Evolutionary conservation across 495 filamentous ascomycete genomes (phyloP), one percentile per base, ranked within the genome.

Genomic region (Talaromyces thailandensis): DNA sequence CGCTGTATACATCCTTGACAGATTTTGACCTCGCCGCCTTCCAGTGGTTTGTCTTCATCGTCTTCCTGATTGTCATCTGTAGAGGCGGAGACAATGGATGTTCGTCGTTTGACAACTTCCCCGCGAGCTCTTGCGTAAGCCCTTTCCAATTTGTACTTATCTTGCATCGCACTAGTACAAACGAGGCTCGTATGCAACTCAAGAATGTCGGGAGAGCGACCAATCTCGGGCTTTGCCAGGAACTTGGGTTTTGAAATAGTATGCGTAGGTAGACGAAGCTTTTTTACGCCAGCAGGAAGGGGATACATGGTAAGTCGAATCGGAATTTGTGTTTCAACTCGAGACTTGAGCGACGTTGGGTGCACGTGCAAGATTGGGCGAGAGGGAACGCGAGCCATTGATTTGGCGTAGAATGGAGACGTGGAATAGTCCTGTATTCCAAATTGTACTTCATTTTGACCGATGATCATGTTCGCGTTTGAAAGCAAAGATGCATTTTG

Each of bases 271-370:
- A 98, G 79, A 72, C 96, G 92, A 40, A 98, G 70, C 63, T 85
- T 91, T 60, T 84, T 89, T 32, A 92, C 84, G 21, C 89, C 88
- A 3, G 73, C 67, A 1, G 93, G 93, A 55, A 92, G 74, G 11
- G 88, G 84, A 58, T 81, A 84, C 6, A 97, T 75, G 3, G 86
- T 88, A 64, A 97, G 76, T 65, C 83, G 84, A 64, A 96, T 87
- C 2, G 86, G 85, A 62, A 96, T 96, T 69, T 98, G 93, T 0
- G 93, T 98, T 76, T 98, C 93, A 18, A 98, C 93, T 8, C 93
- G 84, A 18, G 93, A 96, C 73, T 97, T 98, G 61, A 82, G 70
- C 9, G 87, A 84, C 3, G 86, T 87, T 2, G 86, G 84, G 63
- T 88, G 83, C 55, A 91, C 79, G 8, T 73, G 81, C 37, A 86